phyloP scores from a whole-genome alignment of 805 yeast species.

The Clavispora santaluciae region DNA sequence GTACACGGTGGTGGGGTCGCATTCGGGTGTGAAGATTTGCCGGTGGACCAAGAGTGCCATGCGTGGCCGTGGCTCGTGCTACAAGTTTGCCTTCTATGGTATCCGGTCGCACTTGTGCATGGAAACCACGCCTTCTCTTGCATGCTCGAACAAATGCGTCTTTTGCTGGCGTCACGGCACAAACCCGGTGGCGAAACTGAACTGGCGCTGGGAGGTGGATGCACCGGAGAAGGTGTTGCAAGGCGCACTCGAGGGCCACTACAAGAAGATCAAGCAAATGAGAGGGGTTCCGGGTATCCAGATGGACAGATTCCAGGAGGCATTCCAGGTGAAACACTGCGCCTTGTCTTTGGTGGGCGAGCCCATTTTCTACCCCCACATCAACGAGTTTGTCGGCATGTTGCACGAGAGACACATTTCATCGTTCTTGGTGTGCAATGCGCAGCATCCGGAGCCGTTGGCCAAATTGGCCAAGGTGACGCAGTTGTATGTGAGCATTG shows the following conservation, averaged over 20 bases:
- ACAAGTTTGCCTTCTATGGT: slow-evolving; percentile 88
- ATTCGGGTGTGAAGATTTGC: slow-evolving; percentile 91
- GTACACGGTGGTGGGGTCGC: slow-evolving; percentile 87
- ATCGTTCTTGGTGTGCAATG: slow-evolving; percentile 87
- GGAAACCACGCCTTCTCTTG: slow-evolving; percentile 92
- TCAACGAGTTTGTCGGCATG: slow-evolving; percentile 77
- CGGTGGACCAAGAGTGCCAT: slow-evolving; percentile 95
- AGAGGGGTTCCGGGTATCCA: slow-evolving; percentile 94
- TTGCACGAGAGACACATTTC: slow-evolving; percentile 78
- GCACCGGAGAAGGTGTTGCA: slow-evolving; percentile 77
- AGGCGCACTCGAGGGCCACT: slow-evolving; percentile 87
- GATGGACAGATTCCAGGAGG: slow-evolving; percentile 85
- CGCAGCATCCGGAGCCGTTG: slow-evolving; percentile 89
- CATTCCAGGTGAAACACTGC: slow-evolving; percentile 84
- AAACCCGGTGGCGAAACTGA: slow-evolving; percentile 87
- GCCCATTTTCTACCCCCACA: slow-evolving; percentile 90
- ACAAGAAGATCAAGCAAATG: slow-evolving; percentile 88
- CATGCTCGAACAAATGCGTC: slow-evolving; percentile 93
- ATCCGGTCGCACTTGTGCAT: slow-evolving; percentile 86
- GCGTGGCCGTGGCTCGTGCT: slow-evolving; percentile 92
- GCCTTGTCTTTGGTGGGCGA: slow-evolving; percentile 92
- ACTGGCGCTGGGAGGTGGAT: slow-evolving; percentile 95
- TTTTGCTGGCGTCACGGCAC: slow-evolving; percentile 98
- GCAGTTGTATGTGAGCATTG: slow-evolving; percentile 87
- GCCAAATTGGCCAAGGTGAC: slow-evolving; percentile 70